These are phyloP conservation scores for Pichia eremophila DNA, from an alignment of 805 yeast species.

Conservation along the genomic window DNA sequence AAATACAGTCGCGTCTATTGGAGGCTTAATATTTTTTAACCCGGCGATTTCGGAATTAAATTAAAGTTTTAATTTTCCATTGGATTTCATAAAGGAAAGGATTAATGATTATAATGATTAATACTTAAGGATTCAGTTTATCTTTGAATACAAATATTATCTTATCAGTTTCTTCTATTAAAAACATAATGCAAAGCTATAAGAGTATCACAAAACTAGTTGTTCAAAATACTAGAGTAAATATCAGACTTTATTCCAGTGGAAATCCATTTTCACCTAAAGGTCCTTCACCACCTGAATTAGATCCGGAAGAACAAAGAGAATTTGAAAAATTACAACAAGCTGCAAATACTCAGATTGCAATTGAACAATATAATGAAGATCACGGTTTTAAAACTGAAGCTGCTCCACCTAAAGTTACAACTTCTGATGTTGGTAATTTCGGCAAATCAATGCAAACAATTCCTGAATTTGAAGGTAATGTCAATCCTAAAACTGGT, in stretches of 20 bases:
- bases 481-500: slow-evolving; percentile 86
- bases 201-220: background rate
- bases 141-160: too few species aligned
- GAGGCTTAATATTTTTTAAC: too few species aligned
- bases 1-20: too few species aligned
- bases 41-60: too few species aligned
- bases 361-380: slow-evolving; percentile 63
- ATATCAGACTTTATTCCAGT: slow-evolving; percentile 5
- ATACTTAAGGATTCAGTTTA: too few species aligned
- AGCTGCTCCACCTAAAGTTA: slow-evolving; percentile 27
- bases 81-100: too few species aligned
- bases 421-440: slow-evolving; percentile 41
- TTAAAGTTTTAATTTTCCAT: too few species aligned
- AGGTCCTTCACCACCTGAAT: slow-evolving; percentile 53
- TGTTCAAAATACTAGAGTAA: background rate
- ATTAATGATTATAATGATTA: too few species aligned
- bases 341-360: slow-evolving; percentile 69
- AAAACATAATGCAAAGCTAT: background rate
- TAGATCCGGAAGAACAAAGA: slow-evolving; percentile 75
- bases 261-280: slow-evolving; percentile 12
- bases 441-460: slow-evolving; percentile 63
- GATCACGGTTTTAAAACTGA: slow-evolving; percentile 17
- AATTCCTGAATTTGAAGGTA: slow-evolving; percentile 93
- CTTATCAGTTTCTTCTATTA: too few species aligned
- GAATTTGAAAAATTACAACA: slow-evolving; percentile 85